Evolutionary conservation across 768 basidiomycete species (phyloP).

Genomic region (Phanerochaete sordida): DNA sequence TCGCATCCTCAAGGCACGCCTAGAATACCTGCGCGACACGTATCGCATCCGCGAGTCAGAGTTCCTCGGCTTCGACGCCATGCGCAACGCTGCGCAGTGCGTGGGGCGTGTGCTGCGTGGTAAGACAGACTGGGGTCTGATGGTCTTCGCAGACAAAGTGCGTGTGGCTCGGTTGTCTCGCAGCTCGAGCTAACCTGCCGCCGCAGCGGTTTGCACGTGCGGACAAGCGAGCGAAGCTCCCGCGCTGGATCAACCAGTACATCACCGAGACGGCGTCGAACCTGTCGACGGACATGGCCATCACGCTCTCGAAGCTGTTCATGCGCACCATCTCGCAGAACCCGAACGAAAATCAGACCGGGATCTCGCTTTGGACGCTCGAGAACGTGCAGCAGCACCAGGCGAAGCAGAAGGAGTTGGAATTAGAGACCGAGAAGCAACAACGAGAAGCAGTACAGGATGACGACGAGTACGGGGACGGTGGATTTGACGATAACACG

Average conservation of each 20-base stretch:
- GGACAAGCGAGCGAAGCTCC: conserved; percentile 93
- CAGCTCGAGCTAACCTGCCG: neutral
- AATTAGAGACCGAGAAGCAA: conserved; percentile 42
- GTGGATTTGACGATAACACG: conserved; percentile 29
- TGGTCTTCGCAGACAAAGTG: conserved; percentile 99
- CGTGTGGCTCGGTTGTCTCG: too few species aligned
- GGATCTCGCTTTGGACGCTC: conserved; percentile 91
- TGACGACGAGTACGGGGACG: conserved; percentile 52
- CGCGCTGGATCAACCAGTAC: conserved; percentile 98
- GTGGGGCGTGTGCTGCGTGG: conserved; percentile 96
- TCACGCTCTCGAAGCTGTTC: conserved; percentile 92
- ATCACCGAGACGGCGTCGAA: conserved; percentile 99
- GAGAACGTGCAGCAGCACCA: conserved; percentile 89
- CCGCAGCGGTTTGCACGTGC: conserved; percentile 83
- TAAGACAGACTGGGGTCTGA: conserved; percentile 99
- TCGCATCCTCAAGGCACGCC: conserved; percentile 91
- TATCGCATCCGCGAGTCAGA: conserved; percentile 98
- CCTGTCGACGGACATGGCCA: conserved; percentile 96
- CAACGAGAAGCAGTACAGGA: conserved; percentile 19
- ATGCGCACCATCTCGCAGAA: conserved; percentile 99
- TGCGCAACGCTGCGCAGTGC: conserved; percentile 99
- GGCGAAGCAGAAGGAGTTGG: conserved; percentile 70
- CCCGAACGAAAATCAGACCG: conserved; percentile 93
- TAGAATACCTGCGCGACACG: conserved; percentile 97
- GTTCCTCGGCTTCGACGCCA: conserved; percentile 98